Percentiles rank a stretch among this genome's conserved stretches.
Conservation (phyloP, 371 early-diverging fungal genomes). For the Mortierella sp. region DNA sequence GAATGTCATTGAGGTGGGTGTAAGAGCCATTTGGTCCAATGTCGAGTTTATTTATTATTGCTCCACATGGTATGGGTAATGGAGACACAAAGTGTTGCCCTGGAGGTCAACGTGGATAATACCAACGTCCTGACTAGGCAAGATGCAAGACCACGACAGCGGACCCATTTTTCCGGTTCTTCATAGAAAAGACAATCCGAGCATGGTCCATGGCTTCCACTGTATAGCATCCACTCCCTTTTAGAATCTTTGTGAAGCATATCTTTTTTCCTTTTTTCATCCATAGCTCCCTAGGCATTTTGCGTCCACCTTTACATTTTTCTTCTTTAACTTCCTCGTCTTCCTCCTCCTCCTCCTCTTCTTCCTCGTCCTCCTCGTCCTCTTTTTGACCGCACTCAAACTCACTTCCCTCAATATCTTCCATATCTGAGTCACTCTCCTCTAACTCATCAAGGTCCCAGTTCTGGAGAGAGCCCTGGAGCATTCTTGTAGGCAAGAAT, state of each 20-base stretch:
- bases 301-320: not conserved
- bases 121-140: not conserved
- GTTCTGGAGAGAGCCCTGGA: no score
- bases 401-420: conserved; percentile 6
- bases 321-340: conserved; percentile 7
- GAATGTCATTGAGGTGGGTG: no score
- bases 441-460: no score
- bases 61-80: not conserved
- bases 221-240: conserved; percentile 24
- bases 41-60: not conserved
- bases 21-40: not conserved
- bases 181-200: conserved; percentile 26
- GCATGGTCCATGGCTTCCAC: conserved; percentile 48
- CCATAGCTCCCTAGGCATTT: not conserved
- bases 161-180: not conserved
- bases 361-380: conserved; percentile 8
- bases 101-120: no score
- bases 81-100: no score
- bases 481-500: no score
- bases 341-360: conserved; percentile 8
- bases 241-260: conserved; percentile 23
- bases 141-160: no score
- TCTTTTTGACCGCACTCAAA: not conserved
- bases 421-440: no score
- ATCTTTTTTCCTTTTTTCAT: conserved; percentile 19